Evolutionary conservation across 2,329 filamentous ascomycete genomes (phyloP).

Genomic region (Diaporthe vexans): DNA sequence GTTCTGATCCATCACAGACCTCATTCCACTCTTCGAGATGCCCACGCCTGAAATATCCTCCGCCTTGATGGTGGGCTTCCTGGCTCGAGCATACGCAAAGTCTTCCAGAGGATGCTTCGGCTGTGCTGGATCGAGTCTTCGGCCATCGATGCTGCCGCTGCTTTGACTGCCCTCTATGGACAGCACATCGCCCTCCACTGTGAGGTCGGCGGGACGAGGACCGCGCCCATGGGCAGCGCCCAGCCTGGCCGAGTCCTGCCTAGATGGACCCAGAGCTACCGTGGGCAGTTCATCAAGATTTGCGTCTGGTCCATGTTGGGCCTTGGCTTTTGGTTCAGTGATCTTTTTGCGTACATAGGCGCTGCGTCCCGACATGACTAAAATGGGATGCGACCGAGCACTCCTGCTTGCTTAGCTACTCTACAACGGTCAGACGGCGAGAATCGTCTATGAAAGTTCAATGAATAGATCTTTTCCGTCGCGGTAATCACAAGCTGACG

Average conservation of each 20-base stretch:
- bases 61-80: slow-evolving; percentile 60
- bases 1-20: slow-evolving; percentile 66
- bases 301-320: slow-evolving; percentile 47
- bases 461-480: neutral
- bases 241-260: slow-evolving; percentile 56
- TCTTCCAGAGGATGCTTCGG: slow-evolving; percentile 55
- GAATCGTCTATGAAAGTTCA: neutral
- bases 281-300: slow-evolving; percentile 53
- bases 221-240: slow-evolving; percentile 59
- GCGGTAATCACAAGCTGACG: slow-evolving; percentile 2
- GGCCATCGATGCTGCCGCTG: slow-evolving; percentile 54
- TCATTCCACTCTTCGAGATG: slow-evolving; percentile 62
- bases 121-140: slow-evolving; percentile 47
- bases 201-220: slow-evolving; percentile 60
- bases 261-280: slow-evolving; percentile 45
- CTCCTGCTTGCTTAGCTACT: neutral
- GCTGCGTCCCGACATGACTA: slow-evolving; percentile 69
- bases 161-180: slow-evolving; percentile 53
- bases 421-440: neutral
- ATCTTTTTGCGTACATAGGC: slow-evolving; percentile 72
- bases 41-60: slow-evolving; percentile 69
- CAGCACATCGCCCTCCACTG: slow-evolving; percentile 50
- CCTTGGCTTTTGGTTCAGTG: slow-evolving; percentile 58
- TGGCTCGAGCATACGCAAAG: slow-evolving; percentile 59
- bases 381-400: neutral